Percentiles rank a stretch among this genome's conserved stretches.
phyloP scores from a whole-genome alignment of 2,329 filamentous ascomycete species.

The Cercospora sp. region DNA sequence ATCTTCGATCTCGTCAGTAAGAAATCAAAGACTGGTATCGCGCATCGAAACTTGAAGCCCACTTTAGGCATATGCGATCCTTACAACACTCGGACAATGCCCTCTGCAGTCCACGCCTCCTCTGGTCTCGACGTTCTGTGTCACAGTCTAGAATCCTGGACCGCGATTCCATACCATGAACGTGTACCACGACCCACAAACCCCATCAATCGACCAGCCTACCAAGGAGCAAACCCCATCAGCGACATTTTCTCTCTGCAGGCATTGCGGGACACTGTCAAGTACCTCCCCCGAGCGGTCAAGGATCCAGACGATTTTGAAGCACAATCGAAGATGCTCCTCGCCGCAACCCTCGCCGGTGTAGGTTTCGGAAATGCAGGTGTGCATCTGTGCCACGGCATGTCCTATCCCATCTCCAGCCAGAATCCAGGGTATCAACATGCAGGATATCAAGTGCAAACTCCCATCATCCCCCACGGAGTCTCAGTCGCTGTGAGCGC shows the following conservation, averaged over 20 bases:
- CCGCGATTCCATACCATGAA: constrained; percentile 90
- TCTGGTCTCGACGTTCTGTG: constrained; percentile 94
- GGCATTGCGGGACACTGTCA: constrained; percentile 78
- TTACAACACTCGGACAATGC: constrained; percentile 94
- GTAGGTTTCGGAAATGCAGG: constrained; percentile 98
- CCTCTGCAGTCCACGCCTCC: constrained; percentile 84
- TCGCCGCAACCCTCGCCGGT: constrained; percentile 89
- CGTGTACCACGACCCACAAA: constrained; percentile 81
- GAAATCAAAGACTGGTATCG: constrained; percentile 91
- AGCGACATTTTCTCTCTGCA: constrained; percentile 94
- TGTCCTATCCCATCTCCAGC: constrained; percentile 96
- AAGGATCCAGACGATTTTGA: constrained; percentile 87
- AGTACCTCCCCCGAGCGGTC: constrained; percentile 87
- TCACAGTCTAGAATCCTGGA: constrained; percentile 95
- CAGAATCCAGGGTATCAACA: constrained; percentile 93
- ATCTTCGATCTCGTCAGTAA: constrained; percentile 94
- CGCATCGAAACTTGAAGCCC: constrained; percentile 92
- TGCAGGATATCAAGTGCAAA: constrained; percentile 74
- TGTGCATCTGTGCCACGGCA: constrained; percentile 85
- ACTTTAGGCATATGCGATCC: constrained; percentile 85
- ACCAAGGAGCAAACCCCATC: constrained; percentile 96
- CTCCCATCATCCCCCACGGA: constrained; percentile 88
- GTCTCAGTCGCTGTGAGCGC: constrained; percentile 93
- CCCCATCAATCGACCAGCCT: constrained; percentile 86
- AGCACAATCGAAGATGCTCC: constrained; percentile 92